These are phyloP conservation scores for Mucuna pruriens DNA, from an alignment of 306 rosid genomes.

Conservation along the genomic window DNA sequence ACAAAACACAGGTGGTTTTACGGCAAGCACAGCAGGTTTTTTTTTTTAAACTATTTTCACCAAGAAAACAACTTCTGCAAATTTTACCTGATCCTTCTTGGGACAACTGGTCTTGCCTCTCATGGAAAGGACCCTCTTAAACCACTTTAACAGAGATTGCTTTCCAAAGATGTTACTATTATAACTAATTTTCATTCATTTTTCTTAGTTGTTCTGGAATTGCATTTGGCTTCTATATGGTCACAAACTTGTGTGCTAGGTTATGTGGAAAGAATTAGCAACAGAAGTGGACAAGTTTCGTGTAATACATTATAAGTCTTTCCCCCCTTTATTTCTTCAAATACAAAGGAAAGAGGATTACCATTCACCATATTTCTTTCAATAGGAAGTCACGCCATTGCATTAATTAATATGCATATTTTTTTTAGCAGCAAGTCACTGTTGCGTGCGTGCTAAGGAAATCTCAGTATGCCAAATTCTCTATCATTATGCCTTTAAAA, in stretches of 20 bases:
- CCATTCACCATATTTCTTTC: background rate
- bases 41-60: background rate
- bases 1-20: background rate
- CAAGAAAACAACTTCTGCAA: conserved; percentile 9
- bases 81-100: background rate
- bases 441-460: background rate
- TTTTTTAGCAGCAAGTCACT: background rate
- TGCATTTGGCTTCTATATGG: background rate
- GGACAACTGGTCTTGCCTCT: conserved; percentile 2
- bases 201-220: background rate
- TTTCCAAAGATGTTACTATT: background rate
- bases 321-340: background rate
- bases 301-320: background rate
- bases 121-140: background rate
- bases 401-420: conserved; percentile 3
- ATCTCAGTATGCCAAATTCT: conserved; percentile 19
- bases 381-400: background rate
- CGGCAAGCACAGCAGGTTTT: background rate
- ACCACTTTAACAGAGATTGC: conserved; percentile 5
- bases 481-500: background rate
- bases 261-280: background rate
- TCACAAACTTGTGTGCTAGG: background rate
- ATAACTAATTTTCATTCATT: background rate
- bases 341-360: background rate
- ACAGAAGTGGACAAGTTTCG: background rate